phyloP scores from a whole-genome alignment of 2,329 filamentous ascomycete genomes.

The Venturia aucupariae region DNA sequence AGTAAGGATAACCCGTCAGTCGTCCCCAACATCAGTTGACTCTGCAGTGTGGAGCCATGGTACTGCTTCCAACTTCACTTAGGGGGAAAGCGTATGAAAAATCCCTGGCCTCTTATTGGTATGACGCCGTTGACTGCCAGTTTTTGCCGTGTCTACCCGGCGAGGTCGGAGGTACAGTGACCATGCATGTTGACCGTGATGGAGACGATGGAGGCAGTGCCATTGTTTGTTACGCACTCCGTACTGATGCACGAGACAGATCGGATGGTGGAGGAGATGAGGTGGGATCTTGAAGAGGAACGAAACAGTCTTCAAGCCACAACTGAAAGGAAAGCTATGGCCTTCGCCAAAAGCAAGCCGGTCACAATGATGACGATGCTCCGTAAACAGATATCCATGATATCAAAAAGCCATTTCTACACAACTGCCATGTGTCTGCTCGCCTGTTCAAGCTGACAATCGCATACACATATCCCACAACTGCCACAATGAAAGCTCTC shows the following conservation, averaged over 20 bases:
- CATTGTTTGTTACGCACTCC: background rate
- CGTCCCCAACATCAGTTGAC: background rate
- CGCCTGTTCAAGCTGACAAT: background rate
- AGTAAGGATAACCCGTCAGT: background rate
- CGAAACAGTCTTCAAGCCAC: too few species aligned
- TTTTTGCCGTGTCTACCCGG: background rate
- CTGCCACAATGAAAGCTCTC: background rate
- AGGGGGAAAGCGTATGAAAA: background rate
- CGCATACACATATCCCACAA: background rate
- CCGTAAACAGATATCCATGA: background rate
- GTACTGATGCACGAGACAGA: background rate
- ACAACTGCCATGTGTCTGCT: background rate
- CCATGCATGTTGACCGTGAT: background rate
- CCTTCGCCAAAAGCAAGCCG: background rate
- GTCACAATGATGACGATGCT: background rate
- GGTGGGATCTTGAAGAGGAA: background rate
- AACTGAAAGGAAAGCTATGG: background rate
- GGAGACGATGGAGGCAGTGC: background rate
- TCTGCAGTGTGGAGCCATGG: conserved; percentile 2
- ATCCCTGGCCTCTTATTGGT: background rate
- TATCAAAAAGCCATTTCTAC: background rate
- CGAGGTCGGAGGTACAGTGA: background rate
- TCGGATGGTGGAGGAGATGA: background rate
- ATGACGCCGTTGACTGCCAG: background rate
- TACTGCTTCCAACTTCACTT: background rate